phyloP scores from a whole-genome alignment of 345 rosid genomes.

The Sisymbrium altissimum region DNA sequence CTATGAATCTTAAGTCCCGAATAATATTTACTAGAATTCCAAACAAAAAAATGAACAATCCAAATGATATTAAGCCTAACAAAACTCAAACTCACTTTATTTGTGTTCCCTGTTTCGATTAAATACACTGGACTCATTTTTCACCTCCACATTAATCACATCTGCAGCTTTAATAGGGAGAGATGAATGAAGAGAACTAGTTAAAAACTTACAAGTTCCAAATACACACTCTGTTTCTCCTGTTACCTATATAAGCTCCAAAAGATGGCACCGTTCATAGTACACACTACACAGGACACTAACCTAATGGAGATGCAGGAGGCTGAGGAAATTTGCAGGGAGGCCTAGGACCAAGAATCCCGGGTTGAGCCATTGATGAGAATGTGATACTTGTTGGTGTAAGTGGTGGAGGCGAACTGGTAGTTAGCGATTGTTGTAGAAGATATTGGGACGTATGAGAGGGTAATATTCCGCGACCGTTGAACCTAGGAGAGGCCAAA shows the following conservation, averaged over 20 bases:
- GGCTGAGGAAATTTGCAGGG: slow-evolving; percentile 51
- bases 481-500: slow-evolving; percentile 40
- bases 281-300: neutral
- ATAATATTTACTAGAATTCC: too few relatives aligned
- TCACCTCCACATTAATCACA: too few relatives aligned
- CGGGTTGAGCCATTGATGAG: slow-evolving; percentile 56
- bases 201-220: too few relatives aligned
- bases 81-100: too few relatives aligned
- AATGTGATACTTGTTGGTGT: slow-evolving; percentile 43
- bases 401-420: slow-evolving; percentile 39
- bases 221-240: too few relatives aligned
- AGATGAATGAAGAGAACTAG: too few relatives aligned
- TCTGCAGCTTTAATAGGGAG: too few relatives aligned
- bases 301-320: slow-evolving; percentile 32
- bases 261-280: neutral
- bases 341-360: slow-evolving; percentile 66
- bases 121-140: too few relatives aligned
- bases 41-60: too few relatives aligned
- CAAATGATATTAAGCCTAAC: too few relatives aligned
- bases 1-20: neutral
- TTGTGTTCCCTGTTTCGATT: too few relatives aligned
- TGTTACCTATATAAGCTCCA: too few relatives aligned
- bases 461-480: slow-evolving; percentile 48
- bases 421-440: slow-evolving; percentile 52
- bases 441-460: slow-evolving; percentile 66